Percentiles rank a stretch among this genome's conserved stretches.
These are phyloP conservation scores for Rugosomyces carneus DNA, from an alignment of 1,284 basidiomycete genomes.

Conservation along the genomic window DNA sequence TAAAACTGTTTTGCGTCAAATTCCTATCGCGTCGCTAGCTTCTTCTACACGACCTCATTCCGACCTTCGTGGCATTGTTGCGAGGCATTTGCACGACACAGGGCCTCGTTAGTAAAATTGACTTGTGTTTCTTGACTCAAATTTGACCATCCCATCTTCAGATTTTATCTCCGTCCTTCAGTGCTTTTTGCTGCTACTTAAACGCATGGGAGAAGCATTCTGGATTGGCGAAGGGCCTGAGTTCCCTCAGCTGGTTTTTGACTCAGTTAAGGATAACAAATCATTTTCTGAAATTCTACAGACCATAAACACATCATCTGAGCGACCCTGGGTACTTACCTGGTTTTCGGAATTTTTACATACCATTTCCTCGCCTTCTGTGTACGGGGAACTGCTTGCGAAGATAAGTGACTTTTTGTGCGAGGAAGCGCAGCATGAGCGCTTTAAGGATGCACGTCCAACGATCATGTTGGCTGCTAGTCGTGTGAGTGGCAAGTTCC, in stretches of 20 bases:
- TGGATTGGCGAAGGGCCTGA: conserved; percentile 67
- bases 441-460: conserved; percentile 54
- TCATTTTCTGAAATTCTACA: conserved; percentile 50
- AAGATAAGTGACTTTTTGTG: conserved; percentile 67
- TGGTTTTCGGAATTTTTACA: conserved; percentile 56
- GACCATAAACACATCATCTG: conserved; percentile 26
- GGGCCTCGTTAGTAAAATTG: conserved; percentile 50
- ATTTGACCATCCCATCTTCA: conserved; percentile 24
- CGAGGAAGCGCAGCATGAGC: conserved; percentile 73
- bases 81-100: conserved; percentile 56
- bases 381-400: conserved; percentile 64
- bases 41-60: conserved; percentile 29
- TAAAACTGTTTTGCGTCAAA: conserved; percentile 39
- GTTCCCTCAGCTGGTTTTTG: conserved; percentile 72
- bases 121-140: conserved; percentile 11
- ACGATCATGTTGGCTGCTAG: conserved; percentile 53
- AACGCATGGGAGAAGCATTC: conserved; percentile 43
- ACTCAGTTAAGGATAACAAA: conserved; percentile 75
- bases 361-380: conserved; percentile 42
- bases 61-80: conserved; percentile 46
- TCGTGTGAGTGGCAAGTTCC: conserved; percentile 41
- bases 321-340: conserved; percentile 41
- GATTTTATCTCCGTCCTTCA: conserved; percentile 64
- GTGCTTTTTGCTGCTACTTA: conserved; percentile 50
- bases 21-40: conserved; percentile 43